Evolutionary conservation across 2,329 filamentous ascomycete genomes (phyloP), one percentile per base, ranked within the genome.

Genomic region (Cladosporium sphaerospermum): DNA sequence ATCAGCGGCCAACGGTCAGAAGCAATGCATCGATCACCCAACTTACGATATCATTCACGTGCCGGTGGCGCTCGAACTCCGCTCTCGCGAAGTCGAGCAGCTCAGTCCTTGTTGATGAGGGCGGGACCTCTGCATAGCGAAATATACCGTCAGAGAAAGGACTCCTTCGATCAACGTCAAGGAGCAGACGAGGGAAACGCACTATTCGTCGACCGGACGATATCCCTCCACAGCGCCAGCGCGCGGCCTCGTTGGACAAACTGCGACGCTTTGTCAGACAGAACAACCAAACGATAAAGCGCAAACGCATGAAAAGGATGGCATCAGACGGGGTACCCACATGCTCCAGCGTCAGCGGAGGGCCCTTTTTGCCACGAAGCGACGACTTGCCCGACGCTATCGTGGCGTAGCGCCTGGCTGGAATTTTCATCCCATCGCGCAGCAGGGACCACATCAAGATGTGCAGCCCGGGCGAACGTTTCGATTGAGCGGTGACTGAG

Each of bases 201-300:
- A 66, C 65, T 66, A 53, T 66, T 61, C 33, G 68, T 72, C n/a
- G 71, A 69, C 43, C 75, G 68, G 4, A 76, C 59, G 33, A 78
- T 76, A 4, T 75, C 69, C 40, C 72, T 70, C 73, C 75, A 79
- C 39, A 78, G 58, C 7, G 69, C 64, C 9, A 79, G 59, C 8
- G 69, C 74, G 44, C 73, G 71, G 52, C 74, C 69, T 48, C 74
- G 68, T 56, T 78, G 74, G 23, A 79, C 67, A 63, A 79, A 79
- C 71, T 78, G 57, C 45, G 23, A 28, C 23, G 23, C 23, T 7
- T 28, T 28, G 23, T 28, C 23, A 28, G 23, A 28, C 23, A 4
- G 14, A 28, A 28, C 4, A 28, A 28, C 4, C 5, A 28, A 28
- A 28, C 23, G 23, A 3, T 18, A 28, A 28, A 28, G 23, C 23